These are phyloP conservation scores for Suhomyces emberorum DNA, from an alignment of 805 yeast species.

Conservation along the genomic window DNA sequence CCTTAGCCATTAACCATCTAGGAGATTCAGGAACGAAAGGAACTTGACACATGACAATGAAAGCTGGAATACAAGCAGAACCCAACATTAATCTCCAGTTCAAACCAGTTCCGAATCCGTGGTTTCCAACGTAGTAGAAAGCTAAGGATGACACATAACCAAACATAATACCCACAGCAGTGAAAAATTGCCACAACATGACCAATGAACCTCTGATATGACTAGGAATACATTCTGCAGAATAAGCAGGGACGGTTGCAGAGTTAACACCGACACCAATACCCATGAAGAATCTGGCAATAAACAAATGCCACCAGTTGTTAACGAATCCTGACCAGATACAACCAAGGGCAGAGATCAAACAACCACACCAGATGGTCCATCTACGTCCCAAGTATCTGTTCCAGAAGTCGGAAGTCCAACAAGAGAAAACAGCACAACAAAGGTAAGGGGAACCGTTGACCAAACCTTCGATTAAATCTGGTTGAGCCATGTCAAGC, in stretches of 20 bases:
- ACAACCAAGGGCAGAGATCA: slow-evolving; percentile 56
- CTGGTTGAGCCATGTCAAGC: slow-evolving; percentile 36
- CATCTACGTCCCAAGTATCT: slow-evolving; percentile 55
- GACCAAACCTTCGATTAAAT: slow-evolving; percentile 59
- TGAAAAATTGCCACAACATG: slow-evolving; percentile 72
- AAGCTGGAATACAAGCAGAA: slow-evolving; percentile 55
- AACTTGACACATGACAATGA: slow-evolving; percentile 48
- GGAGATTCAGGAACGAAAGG: slow-evolving; percentile 67
- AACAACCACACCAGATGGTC: slow-evolving; percentile 57
- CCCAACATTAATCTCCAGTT: slow-evolving; percentile 70
- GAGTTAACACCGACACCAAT: slow-evolving; percentile 66
- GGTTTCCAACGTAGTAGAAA: slow-evolving; percentile 50
- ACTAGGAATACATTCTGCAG: slow-evolving; percentile 61
- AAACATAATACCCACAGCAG: slow-evolving; percentile 71
- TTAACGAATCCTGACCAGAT: slow-evolving; percentile 68
- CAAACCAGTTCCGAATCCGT: slow-evolving; percentile 43
- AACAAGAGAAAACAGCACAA: slow-evolving; percentile 55
- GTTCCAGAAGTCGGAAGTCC: slow-evolving; percentile 56
- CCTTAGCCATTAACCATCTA: slow-evolving; percentile 61
- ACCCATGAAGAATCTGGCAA: slow-evolving; percentile 57
- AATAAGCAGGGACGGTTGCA: slow-evolving; percentile 64
- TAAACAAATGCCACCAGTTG: slow-evolving; percentile 57
- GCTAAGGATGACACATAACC: slow-evolving; percentile 62
- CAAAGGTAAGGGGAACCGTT: slow-evolving; percentile 66
- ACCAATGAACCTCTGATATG: slow-evolving; percentile 61